Evolutionary conservation across 495 filamentous ascomycete species (phyloP), one percentile per base, ranked within the genome.

Genomic region (Neurospora sp.): DNA sequence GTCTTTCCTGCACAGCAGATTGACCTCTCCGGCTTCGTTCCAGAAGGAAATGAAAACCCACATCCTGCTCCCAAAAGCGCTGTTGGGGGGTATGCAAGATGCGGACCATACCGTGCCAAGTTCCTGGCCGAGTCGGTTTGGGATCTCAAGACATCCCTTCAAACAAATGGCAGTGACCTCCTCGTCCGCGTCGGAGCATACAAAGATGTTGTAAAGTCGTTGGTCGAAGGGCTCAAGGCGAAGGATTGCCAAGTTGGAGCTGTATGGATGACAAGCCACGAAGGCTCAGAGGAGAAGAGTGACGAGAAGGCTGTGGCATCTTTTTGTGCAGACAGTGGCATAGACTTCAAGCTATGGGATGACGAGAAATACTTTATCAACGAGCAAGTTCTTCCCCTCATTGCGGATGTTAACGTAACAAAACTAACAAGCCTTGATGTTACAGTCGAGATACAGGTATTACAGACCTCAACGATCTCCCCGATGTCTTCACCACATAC

Each of bases 361-460:
- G 91, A 94, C 74, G 91, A 92, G 77, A 93, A 92, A 78, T 93
- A 92, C 77, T 89, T 90, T 70, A 85, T 92, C 69, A 88, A 93
- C 75, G 89, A 92, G 91, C 92, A 83, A 82, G 88, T 86, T 39
- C 20, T 69, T 16, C 9, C 12, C 3, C 40, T 39, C 14, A 14
- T 18, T 3, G 46, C 11, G 23, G 14, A 18, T 37, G 11, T 7
- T 59, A 5, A 40, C 10, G 5, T 31, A 31, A 31, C 31, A 42
- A 14, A 10, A 11, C 1, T 27, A 27, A 59, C 27, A 16, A 9
- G 35, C 3, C 12, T 18, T 35, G 54, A 4, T 31, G 27, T 42
- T 16, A 11, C 59, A 91, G 90, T 75, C 88, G 87, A 42, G 90
- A 92, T 76, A 69, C 89, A 2, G 85, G 86, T 4, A 81, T 88